Percentiles rank a stretch among this genome's conserved stretches.
These are phyloP conservation scores for Agaricus bisporus DNA, from an alignment of 768 basidiomycete genomes.

Conservation along the genomic window DNA sequence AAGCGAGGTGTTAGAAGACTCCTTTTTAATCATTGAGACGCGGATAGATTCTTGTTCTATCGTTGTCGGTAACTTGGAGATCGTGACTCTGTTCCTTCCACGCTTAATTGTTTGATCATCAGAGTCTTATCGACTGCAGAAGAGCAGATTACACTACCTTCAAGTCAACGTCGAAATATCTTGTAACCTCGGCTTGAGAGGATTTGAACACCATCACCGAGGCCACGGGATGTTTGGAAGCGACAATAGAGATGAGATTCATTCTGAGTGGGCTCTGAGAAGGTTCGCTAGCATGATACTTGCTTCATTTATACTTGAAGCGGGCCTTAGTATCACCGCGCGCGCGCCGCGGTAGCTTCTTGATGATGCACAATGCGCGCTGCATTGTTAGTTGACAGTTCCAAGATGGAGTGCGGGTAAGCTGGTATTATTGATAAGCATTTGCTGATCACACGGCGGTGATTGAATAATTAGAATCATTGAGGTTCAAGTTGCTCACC, in stretches of 20 bases:
- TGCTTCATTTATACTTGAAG: neutral
- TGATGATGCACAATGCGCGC: no score
- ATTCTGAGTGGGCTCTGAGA: neutral
- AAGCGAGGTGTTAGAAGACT: constrained; percentile 47
- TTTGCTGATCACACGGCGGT: no score
- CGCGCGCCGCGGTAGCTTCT: neutral
- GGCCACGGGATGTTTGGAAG: constrained; percentile 39
- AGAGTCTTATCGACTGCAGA: neutral
- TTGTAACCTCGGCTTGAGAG: constrained; percentile 48
- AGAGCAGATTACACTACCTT: constrained; percentile 27
- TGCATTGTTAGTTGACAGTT: no score
- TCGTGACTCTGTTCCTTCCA: constrained; percentile 47
- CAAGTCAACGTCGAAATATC: constrained; percentile 40
- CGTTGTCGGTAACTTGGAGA: constrained; percentile 38
- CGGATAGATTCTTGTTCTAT: constrained; percentile 49
- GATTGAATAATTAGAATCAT: no score
- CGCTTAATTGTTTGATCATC: constrained; percentile 24
- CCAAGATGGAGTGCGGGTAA: no score
- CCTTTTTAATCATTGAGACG: constrained; percentile 46
- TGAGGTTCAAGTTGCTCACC: no score
- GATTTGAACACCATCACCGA: constrained; percentile 55
- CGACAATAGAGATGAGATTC: constrained; percentile 13
- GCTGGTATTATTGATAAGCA: no score
- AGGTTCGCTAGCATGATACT: neutral
- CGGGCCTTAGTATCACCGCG: neutral